Base-by-base conservation (phyloP, 306 rosid genomes). In the Luffa aegyptiaca region DNA sequence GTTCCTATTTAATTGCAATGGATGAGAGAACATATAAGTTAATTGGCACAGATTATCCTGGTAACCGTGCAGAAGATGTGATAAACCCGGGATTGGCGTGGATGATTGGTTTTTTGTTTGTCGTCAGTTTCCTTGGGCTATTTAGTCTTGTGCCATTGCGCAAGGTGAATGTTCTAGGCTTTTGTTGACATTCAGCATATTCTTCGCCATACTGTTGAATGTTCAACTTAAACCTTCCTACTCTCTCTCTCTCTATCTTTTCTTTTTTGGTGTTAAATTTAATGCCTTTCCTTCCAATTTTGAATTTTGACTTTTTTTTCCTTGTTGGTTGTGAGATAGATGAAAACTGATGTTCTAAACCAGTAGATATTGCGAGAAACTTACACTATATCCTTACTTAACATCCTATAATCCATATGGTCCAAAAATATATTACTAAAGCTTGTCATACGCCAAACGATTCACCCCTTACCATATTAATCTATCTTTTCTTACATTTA, bases 111-210 rank as follows among this genome's bases (percentile, higher is more conserved):
- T 93, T 93, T 89, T 51, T 85, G 66, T 88, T 95, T 83, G 90
- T 90, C 44, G 97, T 95, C 82, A 81, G 99, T 87, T 95, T 95
- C 84, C 97, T 93, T 42, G 99, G 99, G 51, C 90, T 95, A 33
- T 95, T 95, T 78, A 90, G 97, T 78, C 92, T 95, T 56, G 94
- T 90, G 78, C 97, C 99, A 72, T 92, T 95, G 81, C 96, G 97
- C 10, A 95, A 93, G 97, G 99, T 95, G 85, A 85, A 63, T 80
- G 36, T 42, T 52, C 5, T 7, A 52, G 17, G 63, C 63, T 74
- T 74, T 16, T 14, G 79, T 53, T 52, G 64, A 75, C 12, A 36
- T 53, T 35, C 49, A 35, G 33, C 35, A 33, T 4, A 31, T 17
- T 36, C n/a, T 17, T 36, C n/a, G 10, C 51, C 45, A 18, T 1